A percentile compares a stretch with the other conserved stretches of the same genome.
Conservation (phyloP, 1,284 basidiomycete genomes). For the Volvariella volvacea region DNA sequence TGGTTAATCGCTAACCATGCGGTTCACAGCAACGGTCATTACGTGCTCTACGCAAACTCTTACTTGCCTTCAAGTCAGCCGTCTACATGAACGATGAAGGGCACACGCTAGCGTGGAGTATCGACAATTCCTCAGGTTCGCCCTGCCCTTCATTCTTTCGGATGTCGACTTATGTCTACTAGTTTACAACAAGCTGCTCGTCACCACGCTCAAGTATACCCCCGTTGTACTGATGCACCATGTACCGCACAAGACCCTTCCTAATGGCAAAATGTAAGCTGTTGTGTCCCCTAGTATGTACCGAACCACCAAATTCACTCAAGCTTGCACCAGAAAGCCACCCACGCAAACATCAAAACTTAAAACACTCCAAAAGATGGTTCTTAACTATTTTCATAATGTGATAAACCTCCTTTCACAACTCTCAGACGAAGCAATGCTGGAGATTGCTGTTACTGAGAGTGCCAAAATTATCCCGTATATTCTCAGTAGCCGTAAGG, state of each 20-base stretch:
- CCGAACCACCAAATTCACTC: conserved; percentile 4
- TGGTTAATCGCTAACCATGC: conserved; percentile 1
- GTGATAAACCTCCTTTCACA: conserved; percentile 75
- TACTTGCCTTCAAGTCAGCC: conserved; percentile 87
- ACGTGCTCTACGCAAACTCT: conserved; percentile 76
- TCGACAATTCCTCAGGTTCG: conserved; percentile 71
- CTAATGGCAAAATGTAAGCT: conserved; percentile 80
- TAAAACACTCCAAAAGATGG: conserved; percentile 80
- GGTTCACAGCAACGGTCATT: conserved; percentile 74
- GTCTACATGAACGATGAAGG: conserved; percentile 87
- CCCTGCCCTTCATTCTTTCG: conserved; percentile 3
- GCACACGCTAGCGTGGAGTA: conserved; percentile 70
- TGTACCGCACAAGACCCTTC: conserved; percentile 78
- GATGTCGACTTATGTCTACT: neutral
- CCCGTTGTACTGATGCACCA: conserved; percentile 88
- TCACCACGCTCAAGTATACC: conserved; percentile 85
- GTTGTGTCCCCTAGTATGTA: conserved; percentile 4
- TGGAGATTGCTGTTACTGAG: conserved; percentile 74
- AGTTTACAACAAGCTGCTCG: conserved; percentile 93
- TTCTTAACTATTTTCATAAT: conserved; percentile 88
- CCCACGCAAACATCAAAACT: conserved; percentile 71
- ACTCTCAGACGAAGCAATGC: conserved; percentile 60
- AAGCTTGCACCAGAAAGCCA: conserved; percentile 49
- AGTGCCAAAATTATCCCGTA: conserved; percentile 86
- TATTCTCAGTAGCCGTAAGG: conserved; percentile 75